Percentiles rank a stretch among this genome's conserved stretches.
phyloP scores from a whole-genome alignment of 257 asterid species.

The Ehretia macrophylla region DNA sequence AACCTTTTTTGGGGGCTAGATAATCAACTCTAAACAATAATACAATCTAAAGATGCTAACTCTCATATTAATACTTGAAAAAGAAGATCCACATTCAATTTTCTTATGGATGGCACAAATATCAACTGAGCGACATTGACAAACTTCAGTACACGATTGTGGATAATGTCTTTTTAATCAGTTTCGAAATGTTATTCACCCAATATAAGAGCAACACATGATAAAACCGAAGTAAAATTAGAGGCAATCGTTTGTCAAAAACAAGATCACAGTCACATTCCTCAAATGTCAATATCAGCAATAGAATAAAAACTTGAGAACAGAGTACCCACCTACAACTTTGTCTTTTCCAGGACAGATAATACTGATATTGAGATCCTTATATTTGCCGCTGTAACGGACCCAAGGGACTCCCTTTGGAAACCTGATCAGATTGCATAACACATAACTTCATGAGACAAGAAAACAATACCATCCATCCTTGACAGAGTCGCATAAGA shows the following conservation, averaged over 20 bases:
- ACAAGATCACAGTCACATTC: neutral
- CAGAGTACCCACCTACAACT: conserved; percentile 51
- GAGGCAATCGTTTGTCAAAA: neutral
- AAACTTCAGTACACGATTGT: too few relatives aligned
- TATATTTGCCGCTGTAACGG: conserved; percentile 69
- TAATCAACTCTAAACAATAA: too few relatives aligned
- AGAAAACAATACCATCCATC: neutral
- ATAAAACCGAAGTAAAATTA: too few relatives aligned
- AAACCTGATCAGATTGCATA: conserved; percentile 47
- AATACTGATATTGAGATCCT: conserved; percentile 55
- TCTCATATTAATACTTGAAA: too few relatives aligned
- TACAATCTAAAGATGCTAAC: too few relatives aligned
- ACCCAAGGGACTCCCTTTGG: conserved; percentile 96
- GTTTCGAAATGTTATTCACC: neutral
- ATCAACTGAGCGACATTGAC: too few relatives aligned
- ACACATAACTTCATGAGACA: conserved; percentile 6
- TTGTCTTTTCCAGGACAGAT: conserved; percentile 90
- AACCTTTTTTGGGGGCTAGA: too few relatives aligned
- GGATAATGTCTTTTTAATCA: neutral
- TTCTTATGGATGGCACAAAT: too few relatives aligned
- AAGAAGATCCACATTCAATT: too few relatives aligned
- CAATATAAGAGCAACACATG: neutral
- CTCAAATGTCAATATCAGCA: neutral
- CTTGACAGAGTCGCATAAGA: neutral
- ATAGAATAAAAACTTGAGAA: neutral